A percentile compares a stretch with the other conserved stretches of the same genome.
These are phyloP conservation scores for Dendrobium nobile DNA, from an alignment of 106 monocot genomes.

Conservation along the genomic window DNA sequence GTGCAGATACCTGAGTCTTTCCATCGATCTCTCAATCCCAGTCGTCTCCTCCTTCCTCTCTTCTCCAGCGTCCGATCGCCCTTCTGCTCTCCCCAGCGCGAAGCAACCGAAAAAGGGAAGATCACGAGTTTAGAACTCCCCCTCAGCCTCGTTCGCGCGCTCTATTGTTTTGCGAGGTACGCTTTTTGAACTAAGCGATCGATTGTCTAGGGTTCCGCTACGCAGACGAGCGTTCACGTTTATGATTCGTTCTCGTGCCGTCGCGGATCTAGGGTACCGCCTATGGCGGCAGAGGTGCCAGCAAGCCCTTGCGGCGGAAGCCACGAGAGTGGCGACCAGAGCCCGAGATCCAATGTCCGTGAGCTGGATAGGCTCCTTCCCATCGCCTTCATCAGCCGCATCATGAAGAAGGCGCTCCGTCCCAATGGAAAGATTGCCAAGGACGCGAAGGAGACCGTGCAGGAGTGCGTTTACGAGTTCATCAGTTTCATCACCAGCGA, in stretches of 20 bases:
- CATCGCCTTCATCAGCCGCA: constrained; percentile 57
- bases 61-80: constrained; percentile 41
- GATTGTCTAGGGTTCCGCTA: neutral
- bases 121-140: neutral
- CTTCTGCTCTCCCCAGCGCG: constrained; percentile 13
- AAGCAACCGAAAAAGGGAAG: neutral
- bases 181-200: neutral
- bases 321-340: constrained; percentile 32
- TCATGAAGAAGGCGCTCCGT: constrained; percentile 63
- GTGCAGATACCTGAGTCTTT: constrained; percentile 9
- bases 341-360: constrained; percentile 19
- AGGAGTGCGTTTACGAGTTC: constrained; percentile 85
- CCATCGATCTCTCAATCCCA: constrained; percentile 19
- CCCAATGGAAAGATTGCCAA: constrained; percentile 68
- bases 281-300: constrained; percentile 17
- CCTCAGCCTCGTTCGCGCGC: neutral
- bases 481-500: constrained; percentile 79
- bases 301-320: constrained; percentile 24
- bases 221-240: neutral
- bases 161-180: neutral
- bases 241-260: neutral
- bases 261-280: constrained; percentile 9
- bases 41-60: constrained; percentile 32
- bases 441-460: constrained; percentile 59
- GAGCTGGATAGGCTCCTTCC: constrained; percentile 73